Evolutionary conservation across 2,329 filamentous ascomycete genomes (phyloP).

Genomic region (Arthrinium puccinioides): DNA sequence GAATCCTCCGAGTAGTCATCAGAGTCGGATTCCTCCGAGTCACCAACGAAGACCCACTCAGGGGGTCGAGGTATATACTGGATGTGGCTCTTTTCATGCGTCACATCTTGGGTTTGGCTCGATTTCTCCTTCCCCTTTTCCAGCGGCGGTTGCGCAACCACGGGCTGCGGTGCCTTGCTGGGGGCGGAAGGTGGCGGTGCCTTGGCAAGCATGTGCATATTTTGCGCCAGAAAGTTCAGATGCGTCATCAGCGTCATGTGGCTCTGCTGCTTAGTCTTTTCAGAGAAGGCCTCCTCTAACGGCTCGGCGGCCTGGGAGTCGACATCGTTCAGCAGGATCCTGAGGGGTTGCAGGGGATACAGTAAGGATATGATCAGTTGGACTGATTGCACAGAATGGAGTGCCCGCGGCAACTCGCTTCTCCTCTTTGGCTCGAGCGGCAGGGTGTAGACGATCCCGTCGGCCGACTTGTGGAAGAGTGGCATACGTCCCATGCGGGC

Average conservation of each 20-base stretch:
- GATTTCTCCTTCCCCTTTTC: constrained; percentile 9
- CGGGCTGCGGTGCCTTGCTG: constrained; percentile 9
- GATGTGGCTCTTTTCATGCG: constrained; percentile 55
- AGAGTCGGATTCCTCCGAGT: constrained; percentile 35
- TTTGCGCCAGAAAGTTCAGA: constrained; percentile 67
- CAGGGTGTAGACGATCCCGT: constrained; percentile 64
- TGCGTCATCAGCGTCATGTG: constrained; percentile 64
- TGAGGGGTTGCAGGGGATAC: constrained; percentile 64
- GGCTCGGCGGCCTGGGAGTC: constrained; percentile 51
- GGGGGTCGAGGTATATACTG: constrained; percentile 68
- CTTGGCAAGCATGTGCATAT: constrained; percentile 60
- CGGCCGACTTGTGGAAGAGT: constrained; percentile 59
- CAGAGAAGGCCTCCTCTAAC: constrained; percentile 58
- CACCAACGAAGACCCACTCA: constrained; percentile 56
- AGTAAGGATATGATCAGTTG: constrained; percentile 62
- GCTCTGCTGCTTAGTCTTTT: constrained; percentile 47
- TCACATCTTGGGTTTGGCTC: constrained; percentile 9
- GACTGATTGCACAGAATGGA: constrained; percentile 56
- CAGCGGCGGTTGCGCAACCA: constrained; percentile 10
- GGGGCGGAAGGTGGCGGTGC: constrained; percentile 29
- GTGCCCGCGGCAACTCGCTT: constrained; percentile 49
- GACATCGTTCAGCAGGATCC: constrained; percentile 58
- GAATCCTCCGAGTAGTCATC: constrained; percentile 35
- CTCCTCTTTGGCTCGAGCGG: constrained; percentile 61
- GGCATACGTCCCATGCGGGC: constrained; percentile 63